Base-by-base conservation (phyloP, 2,329 filamentous ascomycete species). In the Hypoxylon sp. region DNA sequence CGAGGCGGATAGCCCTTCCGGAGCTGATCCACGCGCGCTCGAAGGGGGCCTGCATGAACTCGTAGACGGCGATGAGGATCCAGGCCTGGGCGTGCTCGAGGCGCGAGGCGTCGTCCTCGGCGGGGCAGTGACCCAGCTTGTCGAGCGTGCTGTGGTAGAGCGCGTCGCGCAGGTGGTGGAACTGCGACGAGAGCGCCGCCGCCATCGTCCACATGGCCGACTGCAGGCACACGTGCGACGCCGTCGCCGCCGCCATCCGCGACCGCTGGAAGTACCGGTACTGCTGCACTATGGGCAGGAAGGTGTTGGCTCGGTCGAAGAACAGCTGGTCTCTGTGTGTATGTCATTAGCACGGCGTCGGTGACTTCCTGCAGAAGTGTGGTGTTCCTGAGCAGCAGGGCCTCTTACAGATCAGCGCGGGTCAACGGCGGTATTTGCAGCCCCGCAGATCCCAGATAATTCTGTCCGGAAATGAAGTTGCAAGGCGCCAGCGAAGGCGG, bases 11-110 rank as follows among this genome's bases (percentile, higher is more conserved):
- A 3, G 71, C 72, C 6, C 72, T 69, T 0, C 75, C 74, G 0
- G 70, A 71, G 33, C 69, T 77, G 26, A 75, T 70, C 73, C 72
- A 75, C 11, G 67, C 73, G 5, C 70, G 71, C 4, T 70, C 67
- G n/a, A 71, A 69, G 10, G 68, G 58, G 7, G 70, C 67, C 11
- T 69, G 66, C 66, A 73, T 73, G 11, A 72, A 71, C 60, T 78
- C 76, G 41, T 76, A 77, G 7, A 72, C 60, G 0, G 72, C 71
- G 1, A 76, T 41, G 7, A 78, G 57, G 3, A 77, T 63, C 72
- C 73, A 75, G 0, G 75, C 71, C 50, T 77, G 75, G 1, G 70
- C 67, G 6, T 70, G 64, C 47, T 76, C 73, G 21, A 74, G 47
- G 11, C 47, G 47, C 26, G 37, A 31, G 2, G 18, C 18, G 7